Percentiles rank a stretch among this genome's conserved stretches.
Conservation (phyloP, 345 rosid species). For the Iberis pinnata region DNA sequence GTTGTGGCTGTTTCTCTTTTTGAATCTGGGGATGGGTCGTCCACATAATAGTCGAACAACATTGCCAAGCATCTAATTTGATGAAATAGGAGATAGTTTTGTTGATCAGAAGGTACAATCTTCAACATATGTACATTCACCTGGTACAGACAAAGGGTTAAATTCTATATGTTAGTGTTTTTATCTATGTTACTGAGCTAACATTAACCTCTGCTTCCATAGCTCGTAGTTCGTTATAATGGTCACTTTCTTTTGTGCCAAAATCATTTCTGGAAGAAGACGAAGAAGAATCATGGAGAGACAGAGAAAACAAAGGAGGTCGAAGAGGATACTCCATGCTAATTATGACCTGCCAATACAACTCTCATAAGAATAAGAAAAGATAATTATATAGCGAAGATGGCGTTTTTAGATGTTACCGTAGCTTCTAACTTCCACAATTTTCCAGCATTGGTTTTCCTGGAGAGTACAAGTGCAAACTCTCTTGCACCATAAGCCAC, state of each 20-base stretch:
- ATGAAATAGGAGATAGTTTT: conserved; percentile 54
- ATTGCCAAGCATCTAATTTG: conserved; percentile 71
- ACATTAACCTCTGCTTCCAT: conserved; percentile 85
- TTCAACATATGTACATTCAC: conserved; percentile 73
- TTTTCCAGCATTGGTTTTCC: conserved; percentile 42
- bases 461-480: conserved; percentile 50
- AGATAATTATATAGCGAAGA: conserved; percentile 4
- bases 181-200: neutral
- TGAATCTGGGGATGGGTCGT: conserved; percentile 45
- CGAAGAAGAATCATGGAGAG: conserved; percentile 37
- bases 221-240: conserved; percentile 70
- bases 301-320: conserved; percentile 65
- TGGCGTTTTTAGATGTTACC: conserved; percentile 36
- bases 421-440: conserved; percentile 61
- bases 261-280: conserved; percentile 31
- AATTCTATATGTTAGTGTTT: neutral
- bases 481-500: conserved; percentile 61
- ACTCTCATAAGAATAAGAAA: conserved; percentile 2
- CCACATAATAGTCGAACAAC: conserved; percentile 73
- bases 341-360: conserved; percentile 51
- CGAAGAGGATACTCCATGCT: conserved; percentile 90
- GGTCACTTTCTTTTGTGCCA: conserved; percentile 34
- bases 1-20: conserved; percentile 48
- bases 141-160: conserved; percentile 28
- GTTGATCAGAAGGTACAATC: conserved; percentile 54